A percentile compares a stretch with the other conserved stretches of the same genome.
Evolutionary conservation across 352 stramenopile species (phyloP).

Genomic region (Nothophytophthora sp.): DNA sequence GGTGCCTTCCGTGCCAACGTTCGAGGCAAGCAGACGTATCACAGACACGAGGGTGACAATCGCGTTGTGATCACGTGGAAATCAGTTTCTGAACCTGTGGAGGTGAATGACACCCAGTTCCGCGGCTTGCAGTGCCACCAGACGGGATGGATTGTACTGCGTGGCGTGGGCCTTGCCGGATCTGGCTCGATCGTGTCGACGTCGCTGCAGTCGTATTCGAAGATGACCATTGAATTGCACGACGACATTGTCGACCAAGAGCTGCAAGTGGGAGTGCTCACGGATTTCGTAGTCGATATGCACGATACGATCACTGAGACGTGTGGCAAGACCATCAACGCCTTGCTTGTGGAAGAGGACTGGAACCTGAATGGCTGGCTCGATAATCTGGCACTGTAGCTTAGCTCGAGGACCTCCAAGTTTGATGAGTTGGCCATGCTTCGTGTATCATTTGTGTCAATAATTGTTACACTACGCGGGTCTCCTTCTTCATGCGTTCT

Average conservation of each 20-base stretch:
- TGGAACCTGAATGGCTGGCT: slow-evolving; percentile 35
- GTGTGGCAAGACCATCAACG: slow-evolving; percentile 27
- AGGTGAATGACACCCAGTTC: slow-evolving; percentile 34
- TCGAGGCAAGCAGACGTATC: slow-evolving; percentile 43
- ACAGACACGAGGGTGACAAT: slow-evolving; percentile 30
- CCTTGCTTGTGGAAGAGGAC: slow-evolving; percentile 47
- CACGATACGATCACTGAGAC: slow-evolving; percentile 34
- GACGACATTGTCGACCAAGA: slow-evolving; percentile 47
- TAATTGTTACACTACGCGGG: too few relatives aligned
- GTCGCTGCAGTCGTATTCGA: slow-evolving; percentile 49
- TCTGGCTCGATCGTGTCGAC: slow-evolving; percentile 24
- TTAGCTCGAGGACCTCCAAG: too few relatives aligned
- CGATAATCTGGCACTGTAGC: slow-evolving; percentile 8
- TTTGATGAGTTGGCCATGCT: too few relatives aligned
- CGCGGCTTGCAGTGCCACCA: slow-evolving; percentile 31
- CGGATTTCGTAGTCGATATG: slow-evolving; percentile 37
- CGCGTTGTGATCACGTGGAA: slow-evolving; percentile 47
- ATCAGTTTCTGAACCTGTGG: slow-evolving; percentile 38
- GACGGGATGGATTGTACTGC: slow-evolving; percentile 32
- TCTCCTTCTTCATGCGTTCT: too few relatives aligned
- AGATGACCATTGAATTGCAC: slow-evolving; percentile 48
- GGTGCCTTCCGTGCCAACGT: slow-evolving; percentile 32
- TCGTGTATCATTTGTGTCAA: too few relatives aligned
- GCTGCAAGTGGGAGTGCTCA: slow-evolving; percentile 33
- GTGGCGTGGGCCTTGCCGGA: neutral